Evolutionary conservation across 1,139 yeast genomes (phyloP).

Genomic region (Pichia sp.): DNA sequence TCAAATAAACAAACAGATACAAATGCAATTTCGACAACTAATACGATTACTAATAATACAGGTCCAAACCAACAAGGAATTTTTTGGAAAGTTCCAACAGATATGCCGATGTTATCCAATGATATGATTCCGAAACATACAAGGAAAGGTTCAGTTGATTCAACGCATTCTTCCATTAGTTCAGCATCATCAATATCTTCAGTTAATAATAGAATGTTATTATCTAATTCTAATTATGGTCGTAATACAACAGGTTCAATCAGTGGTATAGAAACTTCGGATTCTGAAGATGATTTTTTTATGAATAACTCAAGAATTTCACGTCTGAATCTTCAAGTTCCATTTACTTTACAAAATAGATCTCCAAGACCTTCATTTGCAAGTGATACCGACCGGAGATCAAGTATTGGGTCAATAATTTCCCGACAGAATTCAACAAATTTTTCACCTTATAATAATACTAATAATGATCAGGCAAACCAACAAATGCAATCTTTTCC

Average conservation of each 20-base stretch:
- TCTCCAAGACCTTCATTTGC: conserved; percentile 45
- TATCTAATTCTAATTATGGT: background rate
- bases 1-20: background rate
- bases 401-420: background rate
- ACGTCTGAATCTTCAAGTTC: conserved; percentile 21
- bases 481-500: no score
- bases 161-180: conserved; percentile 26
- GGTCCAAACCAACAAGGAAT: conserved; percentile 28
- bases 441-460: no score
- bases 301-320: conserved; percentile 18
- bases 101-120: conserved; percentile 22
- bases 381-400: conserved; percentile 14
- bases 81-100: conserved; percentile 38
- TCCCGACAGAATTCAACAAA: no score
- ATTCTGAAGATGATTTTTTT: conserved; percentile 34
- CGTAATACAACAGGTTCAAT: background rate
- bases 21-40: conserved; percentile 16
- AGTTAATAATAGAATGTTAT: background rate
- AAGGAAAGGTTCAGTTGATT: conserved; percentile 30
- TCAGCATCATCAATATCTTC: conserved; percentile 13
- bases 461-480: no score
- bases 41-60: background rate
- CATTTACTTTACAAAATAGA: conserved; percentile 15
- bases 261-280: conserved; percentile 25
- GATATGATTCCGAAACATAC: background rate